Evolutionary conservation across 352 stramenopile species (phyloP).

Genomic region (Aphanomyces invadans): DNA sequence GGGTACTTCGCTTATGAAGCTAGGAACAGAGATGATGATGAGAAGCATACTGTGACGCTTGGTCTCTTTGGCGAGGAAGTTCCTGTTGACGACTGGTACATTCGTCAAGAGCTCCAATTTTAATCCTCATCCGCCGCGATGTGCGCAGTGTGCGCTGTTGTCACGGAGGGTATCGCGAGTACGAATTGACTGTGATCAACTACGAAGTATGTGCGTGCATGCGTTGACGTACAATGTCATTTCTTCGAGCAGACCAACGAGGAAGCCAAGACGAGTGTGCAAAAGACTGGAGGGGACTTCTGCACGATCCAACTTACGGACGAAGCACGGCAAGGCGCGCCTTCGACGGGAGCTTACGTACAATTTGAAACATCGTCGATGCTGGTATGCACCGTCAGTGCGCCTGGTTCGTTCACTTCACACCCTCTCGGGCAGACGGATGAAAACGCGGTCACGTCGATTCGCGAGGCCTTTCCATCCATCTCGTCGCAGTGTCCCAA

Average conservation of each 20-base stretch:
- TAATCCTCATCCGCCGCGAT: neutral
- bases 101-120: too few species aligned
- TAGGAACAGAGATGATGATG: neutral
- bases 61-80: constrained; percentile 22
- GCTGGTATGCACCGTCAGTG: neutral
- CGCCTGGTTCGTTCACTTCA: neutral
- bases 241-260: neutral
- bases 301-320: constrained; percentile 6
- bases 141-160: constrained; percentile 18
- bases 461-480: constrained; percentile 12
- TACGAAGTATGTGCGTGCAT: constrained; percentile 12
- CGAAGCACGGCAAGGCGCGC: too few species aligned
- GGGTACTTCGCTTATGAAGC: constrained; percentile 1
- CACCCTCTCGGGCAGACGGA: neutral
- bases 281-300: constrained; percentile 17
- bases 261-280: neutral
- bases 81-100: constrained; percentile 23
- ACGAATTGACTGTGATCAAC: constrained; percentile 17
- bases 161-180: constrained; percentile 23
- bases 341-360: neutral
- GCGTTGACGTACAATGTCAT: neutral
- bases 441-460: neutral
- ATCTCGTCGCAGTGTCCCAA: neutral
- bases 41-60: neutral
- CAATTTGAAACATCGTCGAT: constrained; percentile 15